phyloP scores from a whole-genome alignment of 2,329 filamentous ascomycete genomes.

The Trichoderma sp. region DNA sequence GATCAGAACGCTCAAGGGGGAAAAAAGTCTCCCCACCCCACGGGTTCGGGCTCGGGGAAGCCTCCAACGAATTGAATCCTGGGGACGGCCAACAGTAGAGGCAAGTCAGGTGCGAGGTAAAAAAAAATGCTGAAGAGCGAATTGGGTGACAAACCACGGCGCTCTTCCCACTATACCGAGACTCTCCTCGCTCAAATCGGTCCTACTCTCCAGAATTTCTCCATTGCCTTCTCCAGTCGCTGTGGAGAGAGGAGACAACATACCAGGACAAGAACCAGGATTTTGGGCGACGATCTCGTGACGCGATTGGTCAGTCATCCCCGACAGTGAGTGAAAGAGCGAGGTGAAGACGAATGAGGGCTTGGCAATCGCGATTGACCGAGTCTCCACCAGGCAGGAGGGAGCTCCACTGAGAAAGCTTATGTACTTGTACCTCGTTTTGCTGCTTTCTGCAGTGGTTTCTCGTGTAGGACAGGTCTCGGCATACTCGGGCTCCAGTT shows the following conservation, averaged over 20 bases:
- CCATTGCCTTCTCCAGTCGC: constrained; percentile 6
- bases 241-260: constrained; percentile 5
- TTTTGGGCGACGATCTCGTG: not conserved
- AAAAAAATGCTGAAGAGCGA: not conserved
- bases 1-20: not conserved
- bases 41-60: constrained; percentile 9
- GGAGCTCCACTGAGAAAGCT: constrained; percentile 10
- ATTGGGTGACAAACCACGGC: constrained; percentile 8
- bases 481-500: constrained; percentile 12
- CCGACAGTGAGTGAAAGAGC: not conserved
- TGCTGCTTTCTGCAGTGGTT: not conserved
- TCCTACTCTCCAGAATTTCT: constrained; percentile 16
- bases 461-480: not conserved
- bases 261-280: not conserved
- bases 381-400: not conserved
- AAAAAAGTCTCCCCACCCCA: constrained; percentile 7
- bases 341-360: constrained; percentile 4
- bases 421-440: not conserved
- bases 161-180: constrained; percentile 12
- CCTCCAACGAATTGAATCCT: not conserved
- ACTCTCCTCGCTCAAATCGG: constrained; percentile 12
- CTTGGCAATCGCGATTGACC: constrained; percentile 1
- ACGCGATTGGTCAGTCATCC: not conserved
- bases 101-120: constrained; percentile 9
- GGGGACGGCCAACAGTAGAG: not conserved